These are phyloP conservation scores for Alnus rubra DNA, from an alignment of 306 rosid species.

Conservation along the genomic window DNA sequence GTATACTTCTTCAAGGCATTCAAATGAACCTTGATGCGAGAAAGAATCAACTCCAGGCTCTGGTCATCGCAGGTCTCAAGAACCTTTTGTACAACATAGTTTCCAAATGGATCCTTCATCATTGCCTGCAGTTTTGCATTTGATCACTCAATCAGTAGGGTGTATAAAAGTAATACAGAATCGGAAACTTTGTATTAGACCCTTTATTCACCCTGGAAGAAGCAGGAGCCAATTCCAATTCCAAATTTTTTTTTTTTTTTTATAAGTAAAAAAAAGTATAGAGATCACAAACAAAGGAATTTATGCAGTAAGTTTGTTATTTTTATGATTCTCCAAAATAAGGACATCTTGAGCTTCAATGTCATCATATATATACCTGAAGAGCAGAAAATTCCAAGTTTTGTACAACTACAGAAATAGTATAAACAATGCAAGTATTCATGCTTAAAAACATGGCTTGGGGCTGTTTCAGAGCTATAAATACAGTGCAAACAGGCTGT, in stretches of 20 bases:
- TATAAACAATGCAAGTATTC: neutral
- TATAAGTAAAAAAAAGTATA: too few relatives aligned
- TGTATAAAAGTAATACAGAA: neutral
- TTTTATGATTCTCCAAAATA: neutral
- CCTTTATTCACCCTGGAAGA: neutral
- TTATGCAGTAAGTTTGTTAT: neutral
- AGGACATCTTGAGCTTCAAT: neutral
- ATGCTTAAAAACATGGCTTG: neutral
- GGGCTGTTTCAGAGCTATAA: neutral
- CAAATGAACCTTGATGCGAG: slow-evolving; percentile 95
- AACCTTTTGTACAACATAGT: slow-evolving; percentile 95
- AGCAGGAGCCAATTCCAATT: neutral
- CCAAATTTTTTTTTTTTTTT: too few relatives aligned
- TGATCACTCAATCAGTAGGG: slow-evolving; percentile 9
- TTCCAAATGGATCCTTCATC: slow-evolving; percentile 99
- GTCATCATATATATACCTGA: neutral
- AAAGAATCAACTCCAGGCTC: slow-evolving; percentile 83
- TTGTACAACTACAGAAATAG: neutral
- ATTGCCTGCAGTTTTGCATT: slow-evolving; percentile 63
- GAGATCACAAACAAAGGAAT: neutral
- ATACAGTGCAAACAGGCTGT: neutral
- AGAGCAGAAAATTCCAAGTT: neutral
- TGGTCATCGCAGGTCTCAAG: slow-evolving; percentile 89
- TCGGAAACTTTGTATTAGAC: neutral
- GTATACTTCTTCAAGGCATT: slow-evolving; percentile 87